Percentiles rank a stretch among this genome's conserved stretches.
phyloP scores from a whole-genome alignment of 352 stramenopile genomes.

The Halophytophthora batemanensis region DNA sequence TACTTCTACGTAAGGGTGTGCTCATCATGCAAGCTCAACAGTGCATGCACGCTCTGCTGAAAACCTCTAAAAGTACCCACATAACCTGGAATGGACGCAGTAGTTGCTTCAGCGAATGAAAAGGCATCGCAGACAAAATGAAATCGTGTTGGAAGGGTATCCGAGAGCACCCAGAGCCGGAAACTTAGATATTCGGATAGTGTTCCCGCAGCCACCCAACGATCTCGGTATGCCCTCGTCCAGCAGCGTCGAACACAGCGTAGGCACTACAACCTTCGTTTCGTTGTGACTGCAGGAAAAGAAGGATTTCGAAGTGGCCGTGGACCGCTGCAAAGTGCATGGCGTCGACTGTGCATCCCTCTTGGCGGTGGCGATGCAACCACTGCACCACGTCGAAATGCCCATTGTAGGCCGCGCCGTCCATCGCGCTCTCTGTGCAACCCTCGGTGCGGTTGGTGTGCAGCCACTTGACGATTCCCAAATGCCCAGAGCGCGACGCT shows the following conservation, averaged over 20 bases:
- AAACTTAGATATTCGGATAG: constrained; percentile 6
- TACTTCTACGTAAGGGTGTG: not conserved
- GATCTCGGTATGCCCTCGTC: constrained; percentile 12
- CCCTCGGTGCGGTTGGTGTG: constrained; percentile 9
- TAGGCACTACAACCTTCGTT: constrained; percentile 25
- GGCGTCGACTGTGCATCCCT: constrained; percentile 25
- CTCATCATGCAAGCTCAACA: not conserved
- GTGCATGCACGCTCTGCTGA: no score
- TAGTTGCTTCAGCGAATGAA: no score
- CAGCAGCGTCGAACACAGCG: constrained; percentile 11
- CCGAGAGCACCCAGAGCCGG: no score
- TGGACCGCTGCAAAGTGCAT: constrained; percentile 31
- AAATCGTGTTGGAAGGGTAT: no score
- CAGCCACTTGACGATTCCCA: constrained; percentile 22
- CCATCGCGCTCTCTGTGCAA: constrained; percentile 16
- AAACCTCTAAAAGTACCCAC: no score
- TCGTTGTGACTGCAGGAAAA: constrained; percentile 29
- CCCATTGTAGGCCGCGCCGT: constrained; percentile 14
- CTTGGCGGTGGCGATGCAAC: constrained; percentile 18
- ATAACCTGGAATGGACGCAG: no score
- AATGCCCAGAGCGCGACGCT: constrained; percentile 10
- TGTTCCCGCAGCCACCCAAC: constrained; percentile 14
- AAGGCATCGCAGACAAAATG: no score
- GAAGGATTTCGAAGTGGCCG: constrained; percentile 29
- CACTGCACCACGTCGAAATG: constrained; percentile 13